phyloP scores from a whole-genome alignment of 148 eudicot genomes.

The Gaultheria prostrata region DNA sequence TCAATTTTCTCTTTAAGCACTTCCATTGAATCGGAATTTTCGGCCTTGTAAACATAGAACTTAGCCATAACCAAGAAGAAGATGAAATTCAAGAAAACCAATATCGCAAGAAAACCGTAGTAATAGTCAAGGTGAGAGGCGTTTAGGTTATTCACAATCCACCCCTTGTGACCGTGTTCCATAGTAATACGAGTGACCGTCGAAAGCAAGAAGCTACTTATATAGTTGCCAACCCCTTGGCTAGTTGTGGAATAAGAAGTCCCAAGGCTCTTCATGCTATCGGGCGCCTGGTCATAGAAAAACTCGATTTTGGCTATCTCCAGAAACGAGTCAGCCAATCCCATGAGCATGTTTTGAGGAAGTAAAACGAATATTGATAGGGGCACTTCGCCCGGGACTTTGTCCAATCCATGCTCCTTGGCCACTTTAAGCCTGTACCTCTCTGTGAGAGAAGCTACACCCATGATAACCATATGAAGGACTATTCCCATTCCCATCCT shows the following conservation, averaged over 20 bases:
- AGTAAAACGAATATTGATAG: constrained; percentile 55
- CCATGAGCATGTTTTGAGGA: constrained; percentile 72
- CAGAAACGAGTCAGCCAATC: constrained; percentile 63
- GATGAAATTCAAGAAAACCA: constrained; percentile 54
- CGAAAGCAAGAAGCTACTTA: constrained; percentile 62
- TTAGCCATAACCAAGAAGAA: constrained; percentile 49
- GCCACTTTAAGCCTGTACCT: constrained; percentile 50
- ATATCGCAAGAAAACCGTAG: constrained; percentile 51
- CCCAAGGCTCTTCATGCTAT: constrained; percentile 80
- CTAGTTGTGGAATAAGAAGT: constrained; percentile 64
- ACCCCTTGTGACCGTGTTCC: constrained; percentile 51
- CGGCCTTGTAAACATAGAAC: constrained; percentile 65
- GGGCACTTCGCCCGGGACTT: constrained; percentile 53
- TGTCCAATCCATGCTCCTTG: constrained; percentile 41
- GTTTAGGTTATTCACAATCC: constrained; percentile 78
- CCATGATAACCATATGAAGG: constrained; percentile 60
- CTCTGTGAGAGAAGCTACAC: constrained; percentile 44
- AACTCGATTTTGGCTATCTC: constrained; percentile 79
- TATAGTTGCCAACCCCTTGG: constrained; percentile 66
- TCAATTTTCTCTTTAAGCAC: constrained; percentile 43
- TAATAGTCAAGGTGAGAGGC: constrained; percentile 75
- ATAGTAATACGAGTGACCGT: constrained; percentile 51
- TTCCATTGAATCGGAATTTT: constrained; percentile 50
- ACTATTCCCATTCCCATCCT: constrained; percentile 72
- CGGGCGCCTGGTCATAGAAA: constrained; percentile 85